phyloP scores from a whole-genome alignment of 805 yeast genomes.

The Candida takata region DNA sequence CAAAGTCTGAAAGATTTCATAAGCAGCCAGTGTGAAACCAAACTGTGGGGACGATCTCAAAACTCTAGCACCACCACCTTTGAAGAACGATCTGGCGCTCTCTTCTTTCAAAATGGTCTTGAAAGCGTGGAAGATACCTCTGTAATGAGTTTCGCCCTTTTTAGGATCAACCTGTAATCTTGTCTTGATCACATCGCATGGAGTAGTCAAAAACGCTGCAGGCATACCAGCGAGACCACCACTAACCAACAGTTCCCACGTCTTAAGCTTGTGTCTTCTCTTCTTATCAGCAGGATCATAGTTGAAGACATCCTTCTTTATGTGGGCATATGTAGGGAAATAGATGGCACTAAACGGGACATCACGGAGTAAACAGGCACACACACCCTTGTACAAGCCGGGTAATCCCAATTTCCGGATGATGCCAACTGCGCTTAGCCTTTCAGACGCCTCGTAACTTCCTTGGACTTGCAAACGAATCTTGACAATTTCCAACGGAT shows the following conservation, averaged over 20 bases:
- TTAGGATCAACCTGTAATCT: conserved; percentile 82
- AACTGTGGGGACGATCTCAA: conserved; percentile 95
- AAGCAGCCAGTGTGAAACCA: conserved; percentile 96
- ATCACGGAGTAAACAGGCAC: conserved; percentile 88
- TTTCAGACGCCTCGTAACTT: conserved; percentile 36
- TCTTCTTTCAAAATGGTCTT: conserved; percentile 71
- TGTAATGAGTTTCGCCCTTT: conserved; percentile 69
- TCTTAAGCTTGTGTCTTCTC: conserved; percentile 52
- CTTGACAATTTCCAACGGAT: conserved; percentile 93
- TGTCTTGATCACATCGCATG: conserved; percentile 94
- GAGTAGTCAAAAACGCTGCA: conserved; percentile 93
- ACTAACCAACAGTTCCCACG: conserved; percentile 77
- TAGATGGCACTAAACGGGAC: conserved; percentile 96
- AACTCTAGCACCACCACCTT: conserved; percentile 94
- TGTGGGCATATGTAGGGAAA: conserved; percentile 94
- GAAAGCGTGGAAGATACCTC: conserved; percentile 73
- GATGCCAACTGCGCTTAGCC: conserved; percentile 50
- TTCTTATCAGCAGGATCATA: conserved; percentile 66
- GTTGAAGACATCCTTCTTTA: conserved; percentile 73
- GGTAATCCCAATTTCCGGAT: conserved; percentile 70
- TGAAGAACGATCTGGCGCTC: conserved; percentile 80
- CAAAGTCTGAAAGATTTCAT: conserved; percentile 77
- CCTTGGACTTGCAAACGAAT: conserved; percentile 94
- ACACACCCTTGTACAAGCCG: conserved; percentile 87
- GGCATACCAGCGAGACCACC: conserved; percentile 99